Evolutionary conservation across 805 yeast genomes (phyloP).

Genomic region (Cyberlindnera mississippiensis): DNA sequence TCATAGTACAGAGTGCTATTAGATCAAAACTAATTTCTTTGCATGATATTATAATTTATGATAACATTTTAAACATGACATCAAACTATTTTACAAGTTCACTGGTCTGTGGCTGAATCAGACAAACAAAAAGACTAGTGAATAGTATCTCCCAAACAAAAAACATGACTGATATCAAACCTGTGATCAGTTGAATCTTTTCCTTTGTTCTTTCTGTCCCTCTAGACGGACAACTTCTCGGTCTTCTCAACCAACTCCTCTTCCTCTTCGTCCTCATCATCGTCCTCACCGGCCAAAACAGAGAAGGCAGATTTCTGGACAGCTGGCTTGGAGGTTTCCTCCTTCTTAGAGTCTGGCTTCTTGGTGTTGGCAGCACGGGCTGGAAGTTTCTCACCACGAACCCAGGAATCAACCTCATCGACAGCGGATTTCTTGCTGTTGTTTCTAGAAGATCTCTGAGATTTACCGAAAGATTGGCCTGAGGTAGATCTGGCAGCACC

Average conservation of each 20-base stretch:
- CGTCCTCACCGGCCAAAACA: slow-evolving; percentile 45
- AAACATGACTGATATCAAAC: background rate
- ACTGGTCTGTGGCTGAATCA: too few species aligned
- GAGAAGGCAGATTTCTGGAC: slow-evolving; percentile 44
- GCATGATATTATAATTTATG: too few species aligned
- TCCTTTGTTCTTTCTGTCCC: background rate
- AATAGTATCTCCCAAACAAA: too few species aligned
- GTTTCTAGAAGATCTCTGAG: slow-evolving; percentile 39
- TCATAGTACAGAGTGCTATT: too few species aligned
- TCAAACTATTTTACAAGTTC: too few species aligned
- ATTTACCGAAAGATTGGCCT: slow-evolving; percentile 22
- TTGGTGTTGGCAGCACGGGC: slow-evolving; percentile 11
- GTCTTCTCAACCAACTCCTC: slow-evolving; percentile 35
- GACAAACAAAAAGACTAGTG: too few species aligned
- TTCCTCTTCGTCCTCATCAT: slow-evolving; percentile 40
- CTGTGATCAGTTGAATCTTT: background rate
- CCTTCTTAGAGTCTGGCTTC: slow-evolving; percentile 8
- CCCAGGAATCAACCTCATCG: slow-evolving; percentile 23
- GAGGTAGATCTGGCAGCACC: slow-evolving; percentile 35
- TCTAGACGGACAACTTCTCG: slow-evolving; percentile 34
- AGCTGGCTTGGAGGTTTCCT: slow-evolving; percentile 25
- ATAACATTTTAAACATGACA: too few species aligned
- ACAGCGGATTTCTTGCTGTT: slow-evolving; percentile 22
- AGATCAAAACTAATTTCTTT: too few species aligned
- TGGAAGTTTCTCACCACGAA: slow-evolving; percentile 27